phyloP scores from a whole-genome alignment of 805 yeast genomes.

The Lachancea meyersii region DNA sequence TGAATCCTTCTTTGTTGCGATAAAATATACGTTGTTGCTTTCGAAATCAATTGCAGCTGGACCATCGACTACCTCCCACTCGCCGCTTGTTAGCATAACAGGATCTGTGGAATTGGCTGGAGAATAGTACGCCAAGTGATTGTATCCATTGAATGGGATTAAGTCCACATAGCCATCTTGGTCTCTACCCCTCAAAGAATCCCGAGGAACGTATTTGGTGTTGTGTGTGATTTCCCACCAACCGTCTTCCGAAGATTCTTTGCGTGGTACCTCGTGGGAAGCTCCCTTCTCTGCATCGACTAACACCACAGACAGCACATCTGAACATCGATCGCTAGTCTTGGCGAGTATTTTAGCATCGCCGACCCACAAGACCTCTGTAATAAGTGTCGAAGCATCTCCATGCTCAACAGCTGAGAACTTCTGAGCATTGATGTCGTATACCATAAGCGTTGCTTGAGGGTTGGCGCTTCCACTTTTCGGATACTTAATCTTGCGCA shows the following conservation, averaged over 20 bases:
- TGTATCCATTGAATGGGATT: constrained; percentile 52
- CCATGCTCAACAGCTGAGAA: constrained; percentile 40
- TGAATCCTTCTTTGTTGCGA: constrained; percentile 71
- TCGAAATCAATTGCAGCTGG: constrained; percentile 55
- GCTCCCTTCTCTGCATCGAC: constrained; percentile 39
- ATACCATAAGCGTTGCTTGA: constrained; percentile 46
- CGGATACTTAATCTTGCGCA: constrained; percentile 65
- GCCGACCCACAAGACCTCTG: constrained; percentile 71
- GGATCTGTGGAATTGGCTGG: constrained; percentile 59
- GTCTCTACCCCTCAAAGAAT: constrained; percentile 36
- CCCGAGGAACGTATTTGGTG: constrained; percentile 51
- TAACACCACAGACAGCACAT: constrained; percentile 50
- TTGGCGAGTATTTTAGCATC: constrained; percentile 45
- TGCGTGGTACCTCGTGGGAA: constrained; percentile 40
- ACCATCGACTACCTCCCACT: constrained; percentile 86
- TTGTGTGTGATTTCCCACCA: constrained; percentile 78
- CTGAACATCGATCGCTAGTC: constrained; percentile 61
- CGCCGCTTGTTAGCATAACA: constrained; percentile 59
- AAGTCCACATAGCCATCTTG: constrained; percentile 79
- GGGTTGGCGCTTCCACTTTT: constrained; percentile 81
- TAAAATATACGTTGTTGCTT: constrained; percentile 47
- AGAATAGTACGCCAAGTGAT: constrained; percentile 78
- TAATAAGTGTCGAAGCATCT: constrained; percentile 42
- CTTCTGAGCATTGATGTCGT: constrained; percentile 31
- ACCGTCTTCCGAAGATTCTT: constrained; percentile 45